Conservation (phyloP, 2,329 filamentous ascomycete species). For the Fusarium sp. region DNA sequence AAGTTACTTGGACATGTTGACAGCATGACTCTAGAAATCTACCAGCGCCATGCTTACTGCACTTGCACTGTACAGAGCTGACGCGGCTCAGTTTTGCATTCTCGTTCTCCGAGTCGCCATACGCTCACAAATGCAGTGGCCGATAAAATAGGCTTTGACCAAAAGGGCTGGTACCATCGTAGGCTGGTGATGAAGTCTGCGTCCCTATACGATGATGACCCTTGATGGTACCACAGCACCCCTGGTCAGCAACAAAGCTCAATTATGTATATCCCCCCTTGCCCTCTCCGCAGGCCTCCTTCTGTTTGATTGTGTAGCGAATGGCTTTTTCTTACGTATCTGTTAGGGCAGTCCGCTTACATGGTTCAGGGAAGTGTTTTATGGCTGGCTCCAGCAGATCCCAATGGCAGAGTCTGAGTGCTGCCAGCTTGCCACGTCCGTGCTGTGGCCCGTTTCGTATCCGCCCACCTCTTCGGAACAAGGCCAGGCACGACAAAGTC, state of each 20-base stretch:
- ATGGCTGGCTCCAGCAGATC: conserved; percentile 41
- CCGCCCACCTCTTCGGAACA: conserved; percentile 25
- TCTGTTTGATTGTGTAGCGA: conserved; percentile 22
- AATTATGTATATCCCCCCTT: conserved; percentile 16
- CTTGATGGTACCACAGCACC: conserved; percentile 42
- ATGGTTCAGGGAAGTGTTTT: conserved; percentile 33
- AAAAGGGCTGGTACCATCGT: neutral
- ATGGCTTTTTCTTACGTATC: conserved; percentile 23
- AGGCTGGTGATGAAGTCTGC: conserved; percentile 17
- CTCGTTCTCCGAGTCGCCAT: conserved; percentile 10
- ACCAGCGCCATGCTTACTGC: neutral
- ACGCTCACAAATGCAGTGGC: neutral
- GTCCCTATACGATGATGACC: conserved; percentile 21
- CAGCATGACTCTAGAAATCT: conserved; percentile 19
- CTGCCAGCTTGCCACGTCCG: conserved; percentile 45
- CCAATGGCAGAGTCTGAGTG: conserved; percentile 31
- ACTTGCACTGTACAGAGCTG: neutral
- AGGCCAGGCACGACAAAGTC: conserved; percentile 27
- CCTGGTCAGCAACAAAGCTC: conserved; percentile 30
- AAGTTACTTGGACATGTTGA: conserved; percentile 16
- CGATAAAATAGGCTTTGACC: conserved; percentile 8
- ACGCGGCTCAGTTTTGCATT: conserved; percentile 4
- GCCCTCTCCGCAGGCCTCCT: conserved; percentile 21
- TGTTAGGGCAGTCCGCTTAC: conserved; percentile 33
- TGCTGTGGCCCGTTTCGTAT: conserved; percentile 33